Base-by-base conservation (phyloP, 495 filamentous ascomycete genomes). In the Bacidia gigantensis region DNA sequence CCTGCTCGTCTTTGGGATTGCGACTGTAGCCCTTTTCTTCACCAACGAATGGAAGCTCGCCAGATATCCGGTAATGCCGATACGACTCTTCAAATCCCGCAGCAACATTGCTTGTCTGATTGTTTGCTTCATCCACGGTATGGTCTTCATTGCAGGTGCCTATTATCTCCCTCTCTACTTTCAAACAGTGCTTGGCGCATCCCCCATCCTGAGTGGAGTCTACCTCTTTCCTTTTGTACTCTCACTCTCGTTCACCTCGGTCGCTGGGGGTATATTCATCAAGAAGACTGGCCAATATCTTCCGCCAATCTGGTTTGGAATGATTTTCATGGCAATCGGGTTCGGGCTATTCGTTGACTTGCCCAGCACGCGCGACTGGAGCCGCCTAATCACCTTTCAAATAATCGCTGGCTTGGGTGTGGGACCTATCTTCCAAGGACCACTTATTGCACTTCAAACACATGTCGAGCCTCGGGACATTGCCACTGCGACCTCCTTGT, bases 221-320 rank as follows among this genome's bases (percentile, higher is more conserved):
- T 88, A 88, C 62, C 69, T 88, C 18, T 74, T 94, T 10, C 84
- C 88, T 2, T 81, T 81, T 56, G 84, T 81, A 14, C 59, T 93
- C 47, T 70, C 79, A 0, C 74, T 93, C 12, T 85, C 85, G 20
- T 35, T 86, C 56, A 59, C 71, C 20, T 85, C 84, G n/a, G 78
- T 72, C 7, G 56, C 55, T 1, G 81, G 78, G 0, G 89, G 88
- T 26, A 59, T 84, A 50, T 67, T 80, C 59, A 90, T 93, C 64
- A 76, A 78, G 47, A 87, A 84, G 63, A 86, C 85, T 39, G 74
- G 71, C 52, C 67, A 63, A 53, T 73, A 69, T 61, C 68, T 71
- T 25, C 70, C 70, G 25, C 50, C 72, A 21, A 78, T 83, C 51
- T 55, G 67, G 32, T 58, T 57, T 17, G 78, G 78, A 14, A 62